Evolutionary conservation across 305 asterid species (phyloP), one percentile per base, ranked within the genome.

Genomic region (Caryopteris hybrid): DNA sequence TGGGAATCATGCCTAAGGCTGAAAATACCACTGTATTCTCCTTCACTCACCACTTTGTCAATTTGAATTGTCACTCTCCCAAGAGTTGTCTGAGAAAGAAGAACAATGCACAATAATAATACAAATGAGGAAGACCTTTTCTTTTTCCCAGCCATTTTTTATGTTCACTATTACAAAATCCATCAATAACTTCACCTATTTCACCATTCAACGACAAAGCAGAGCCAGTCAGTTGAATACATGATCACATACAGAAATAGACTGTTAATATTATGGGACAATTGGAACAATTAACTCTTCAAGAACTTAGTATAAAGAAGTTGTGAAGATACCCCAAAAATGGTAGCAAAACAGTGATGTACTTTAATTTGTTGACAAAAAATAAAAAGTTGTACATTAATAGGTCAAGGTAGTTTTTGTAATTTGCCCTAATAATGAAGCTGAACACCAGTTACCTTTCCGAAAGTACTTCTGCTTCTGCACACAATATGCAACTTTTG

Each of bases 11-110:
- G 84, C 71, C 85, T 70, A 55, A 91, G 86, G 86, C 69, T 78
- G 79, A 91, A 87, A 62, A 81, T 65, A 39, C 88, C 96, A 29
- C 85, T 85, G 73, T 81, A 71, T 63, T 74, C 71, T 71, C 97
- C 97, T 84, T 91, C 96, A 64, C 70, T 89, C 72, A 89, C 88
- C 29, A 87, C 86, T 78, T 88, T 89, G 82, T 89, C 98, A 6
- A 89, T 86, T 73, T 86, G 95, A 66, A 92, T 80, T 17, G 88
- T 77, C 45, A 87, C 86, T 72, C 82, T 83, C 63, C 95, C 98
- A 1, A 89, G 86, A 68, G 76, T 81, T 27, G 87, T 83, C 98
- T 92, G 92, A 66, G 68, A 75, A 70, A 22, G 52, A 70, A 50
- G 65, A 50, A 53, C 21, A 64, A 38, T 29, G 7, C n/a, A 42